A percentile compares a stretch with the other conserved stretches of the same genome.
Evolutionary conservation across 768 basidiomycete species (phyloP).

Genomic region (Cystofilobasidium bisporidii): DNA sequence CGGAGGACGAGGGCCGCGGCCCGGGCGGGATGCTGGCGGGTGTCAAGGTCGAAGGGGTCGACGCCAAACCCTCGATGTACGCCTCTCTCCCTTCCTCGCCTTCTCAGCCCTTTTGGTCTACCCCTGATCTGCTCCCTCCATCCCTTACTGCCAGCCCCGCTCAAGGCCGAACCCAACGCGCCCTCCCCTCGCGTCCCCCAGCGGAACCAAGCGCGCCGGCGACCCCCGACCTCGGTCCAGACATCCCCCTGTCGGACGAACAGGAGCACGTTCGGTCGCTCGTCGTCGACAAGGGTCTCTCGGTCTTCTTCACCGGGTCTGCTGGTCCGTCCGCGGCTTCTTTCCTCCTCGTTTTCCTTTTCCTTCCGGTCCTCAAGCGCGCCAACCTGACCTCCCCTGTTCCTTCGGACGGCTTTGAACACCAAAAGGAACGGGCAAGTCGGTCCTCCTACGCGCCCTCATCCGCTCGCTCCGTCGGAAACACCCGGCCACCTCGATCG

Average conservation of each 20-base stretch:
- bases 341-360: background rate
- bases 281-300: slow-evolving; percentile 45
- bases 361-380: background rate
- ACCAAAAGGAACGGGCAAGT: slow-evolving; percentile 38
- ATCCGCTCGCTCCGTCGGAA: slow-evolving; percentile 28
- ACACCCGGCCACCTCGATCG: slow-evolving; percentile 17
- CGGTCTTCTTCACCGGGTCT: slow-evolving; percentile 36
- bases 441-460: slow-evolving; percentile 37
- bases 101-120: too few species aligned
- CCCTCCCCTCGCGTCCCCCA: background rate
- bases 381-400: too few species aligned
- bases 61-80: too few species aligned
- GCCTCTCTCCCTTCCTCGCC: too few species aligned
- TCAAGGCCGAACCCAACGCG: background rate
- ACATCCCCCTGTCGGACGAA: slow-evolving; percentile 43
- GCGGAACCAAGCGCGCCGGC: background rate
- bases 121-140: too few species aligned
- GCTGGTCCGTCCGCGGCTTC: slow-evolving; percentile 28
- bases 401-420: too few species aligned
- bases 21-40: too few species aligned
- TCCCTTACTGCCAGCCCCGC: too few species aligned
- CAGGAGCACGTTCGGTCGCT: slow-evolving; percentile 73
- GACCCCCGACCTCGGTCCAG: background rate
- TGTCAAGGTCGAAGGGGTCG: background rate
- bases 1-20: background rate